Percentiles rank a stretch among this genome's conserved stretches.
Conservation (phyloP, 805 yeast species). For the Metschnikowia vanudenii region DNA sequence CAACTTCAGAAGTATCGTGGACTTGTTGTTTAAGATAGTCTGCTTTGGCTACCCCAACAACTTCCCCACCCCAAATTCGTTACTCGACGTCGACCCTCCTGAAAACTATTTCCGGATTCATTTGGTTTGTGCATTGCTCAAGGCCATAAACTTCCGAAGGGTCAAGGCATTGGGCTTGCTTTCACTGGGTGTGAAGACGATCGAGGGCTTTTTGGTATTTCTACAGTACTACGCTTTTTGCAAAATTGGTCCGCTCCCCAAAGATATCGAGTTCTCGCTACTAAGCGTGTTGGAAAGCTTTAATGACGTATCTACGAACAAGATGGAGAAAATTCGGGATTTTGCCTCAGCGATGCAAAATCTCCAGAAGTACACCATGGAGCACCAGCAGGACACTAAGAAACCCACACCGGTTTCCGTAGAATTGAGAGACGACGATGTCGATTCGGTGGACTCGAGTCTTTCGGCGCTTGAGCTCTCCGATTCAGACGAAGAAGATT, state of each 20-base stretch:
- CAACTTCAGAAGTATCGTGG: conserved; percentile 45
- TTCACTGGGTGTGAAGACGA: conserved; percentile 13
- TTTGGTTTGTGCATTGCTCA: conserved; percentile 38
- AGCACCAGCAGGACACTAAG: not conserved
- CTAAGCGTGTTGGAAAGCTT: conserved; percentile 39
- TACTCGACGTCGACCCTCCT: conserved; percentile 54
- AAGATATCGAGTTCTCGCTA: conserved; percentile 58
- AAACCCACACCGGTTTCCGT: conserved; percentile 8
- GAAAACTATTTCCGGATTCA: conserved; percentile 72
- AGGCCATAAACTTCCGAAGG: conserved; percentile 15
- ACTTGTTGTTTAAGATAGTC: conserved; percentile 54
- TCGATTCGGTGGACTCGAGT: conserved; percentile 22
- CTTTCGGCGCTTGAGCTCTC: conserved; percentile 10
- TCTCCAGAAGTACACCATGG: conserved; percentile 12
- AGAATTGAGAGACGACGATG: conserved; percentile 25
- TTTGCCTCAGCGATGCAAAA: conserved; percentile 20
- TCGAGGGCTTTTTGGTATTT: conserved; percentile 46
- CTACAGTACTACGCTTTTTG: conserved; percentile 71
- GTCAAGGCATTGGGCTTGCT: conserved; percentile 9
- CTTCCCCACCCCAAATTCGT: conserved; percentile 51
- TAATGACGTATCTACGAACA: conserved; percentile 22
- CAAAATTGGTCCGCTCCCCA: conserved; percentile 61
- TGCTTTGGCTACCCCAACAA: conserved; percentile 65
- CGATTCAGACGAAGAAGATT: conserved; percentile 13
- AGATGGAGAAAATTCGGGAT: conserved; percentile 34